These are phyloP conservation scores for Candida frijolesensis DNA, from an alignment of 1,139 yeast species.

Conservation along the genomic window DNA sequence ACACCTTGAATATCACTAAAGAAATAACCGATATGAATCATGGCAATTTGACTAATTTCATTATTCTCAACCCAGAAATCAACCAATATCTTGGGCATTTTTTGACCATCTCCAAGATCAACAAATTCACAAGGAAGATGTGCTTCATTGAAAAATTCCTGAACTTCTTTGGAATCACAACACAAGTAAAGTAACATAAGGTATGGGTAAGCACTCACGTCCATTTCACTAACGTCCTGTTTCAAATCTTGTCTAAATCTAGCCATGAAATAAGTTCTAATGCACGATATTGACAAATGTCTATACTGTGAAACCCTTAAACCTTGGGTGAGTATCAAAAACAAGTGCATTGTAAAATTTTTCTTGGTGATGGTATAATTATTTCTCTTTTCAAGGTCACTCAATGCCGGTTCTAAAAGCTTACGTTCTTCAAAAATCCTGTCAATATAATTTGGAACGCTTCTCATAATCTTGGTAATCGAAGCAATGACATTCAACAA, in stretches of 20 bases:
- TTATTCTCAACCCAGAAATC: slow-evolving; percentile 50
- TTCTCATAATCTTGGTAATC: slow-evolving; percentile 27
- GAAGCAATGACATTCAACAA: slow-evolving; percentile 40
- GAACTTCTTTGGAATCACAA: slow-evolving; percentile 50
- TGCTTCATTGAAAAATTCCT: slow-evolving; percentile 45
- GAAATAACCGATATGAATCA: slow-evolving; percentile 50
- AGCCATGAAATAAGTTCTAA: slow-evolving; percentile 52
- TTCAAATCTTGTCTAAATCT: slow-evolving; percentile 29
- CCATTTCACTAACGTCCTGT: slow-evolving; percentile 9
- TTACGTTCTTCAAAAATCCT: slow-evolving; percentile 41
- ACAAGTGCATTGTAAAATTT: slow-evolving; percentile 59
- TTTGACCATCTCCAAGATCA: slow-evolving; percentile 34
- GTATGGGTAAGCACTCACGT: slow-evolving; percentile 38
- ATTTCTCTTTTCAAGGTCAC: slow-evolving; percentile 48
- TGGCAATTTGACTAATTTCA: slow-evolving; percentile 45
- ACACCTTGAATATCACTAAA: slow-evolving; percentile 52
- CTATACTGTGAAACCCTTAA: slow-evolving; percentile 63
- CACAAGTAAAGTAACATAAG: slow-evolving; percentile 59
- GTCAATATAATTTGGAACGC: slow-evolving; percentile 26
- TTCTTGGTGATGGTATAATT: slow-evolving; percentile 42
- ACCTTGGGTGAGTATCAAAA: slow-evolving; percentile 61
- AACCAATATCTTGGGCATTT: slow-evolving; percentile 50
- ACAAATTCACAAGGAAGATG: slow-evolving; percentile 35
- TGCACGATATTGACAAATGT: slow-evolving; percentile 53
- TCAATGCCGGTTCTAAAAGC: slow-evolving; percentile 44